Percentiles rank a stretch among this genome's conserved stretches.
Conservation (phyloP, 345 rosid species). For the Hibiscus mutabilis region DNA sequence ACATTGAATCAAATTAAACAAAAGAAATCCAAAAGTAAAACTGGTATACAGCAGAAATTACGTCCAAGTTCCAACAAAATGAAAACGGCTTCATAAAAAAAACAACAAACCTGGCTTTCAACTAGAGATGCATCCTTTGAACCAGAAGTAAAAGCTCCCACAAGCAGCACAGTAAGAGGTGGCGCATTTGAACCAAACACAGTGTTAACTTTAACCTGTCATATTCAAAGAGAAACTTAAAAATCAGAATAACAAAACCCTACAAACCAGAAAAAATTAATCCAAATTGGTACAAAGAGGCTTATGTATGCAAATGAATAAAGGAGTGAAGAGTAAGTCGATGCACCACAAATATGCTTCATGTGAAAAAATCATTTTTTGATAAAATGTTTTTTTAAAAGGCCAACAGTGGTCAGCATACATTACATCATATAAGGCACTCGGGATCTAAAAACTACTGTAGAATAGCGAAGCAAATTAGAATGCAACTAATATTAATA, state of each 20-base stretch:
- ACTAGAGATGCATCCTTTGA: constrained; percentile 45
- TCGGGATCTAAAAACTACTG: not conserved
- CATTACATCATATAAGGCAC: not conserved
- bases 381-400: not conserved
- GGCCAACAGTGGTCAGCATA: not conserved
- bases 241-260: not conserved
- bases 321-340: not conserved
- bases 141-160: constrained; percentile 39
- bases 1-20: constrained; percentile 2
- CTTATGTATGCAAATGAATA: not conserved
- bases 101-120: constrained; percentile 54
- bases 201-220: constrained; percentile 77
- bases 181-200: constrained; percentile 82
- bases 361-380: not conserved
- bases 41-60: constrained; percentile 11
- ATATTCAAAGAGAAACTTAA: constrained; percentile 1
- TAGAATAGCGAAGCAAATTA: not conserved
- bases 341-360: not conserved
- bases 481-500: not conserved
- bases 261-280: not conserved
- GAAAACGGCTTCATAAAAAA: not conserved
- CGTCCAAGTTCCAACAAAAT: constrained; percentile 1
- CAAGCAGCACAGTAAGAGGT: constrained; percentile 62
- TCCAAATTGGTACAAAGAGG: not conserved
- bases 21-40: constrained; percentile 6